These are phyloP conservation scores for Diaporthe capsici DNA, from an alignment of 2,329 filamentous ascomycete species.

Conservation along the genomic window DNA sequence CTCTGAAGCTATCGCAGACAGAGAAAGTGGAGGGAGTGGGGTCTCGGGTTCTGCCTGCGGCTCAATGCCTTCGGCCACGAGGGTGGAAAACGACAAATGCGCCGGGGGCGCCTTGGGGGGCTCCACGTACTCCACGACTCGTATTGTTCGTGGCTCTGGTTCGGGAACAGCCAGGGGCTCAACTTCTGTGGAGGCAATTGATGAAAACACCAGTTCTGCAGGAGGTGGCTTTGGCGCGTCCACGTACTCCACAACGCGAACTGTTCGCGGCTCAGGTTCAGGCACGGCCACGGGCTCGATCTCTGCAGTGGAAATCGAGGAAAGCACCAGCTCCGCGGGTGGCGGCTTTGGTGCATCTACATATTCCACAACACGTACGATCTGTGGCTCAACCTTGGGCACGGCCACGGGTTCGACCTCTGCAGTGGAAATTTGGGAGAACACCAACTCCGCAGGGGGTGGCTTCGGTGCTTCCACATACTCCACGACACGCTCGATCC, in stretches of 20 bases:
- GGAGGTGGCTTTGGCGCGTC: conserved; percentile 38
- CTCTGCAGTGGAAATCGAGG: conserved; percentile 41
- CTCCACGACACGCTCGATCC: conserved; percentile 41
- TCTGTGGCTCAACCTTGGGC: conserved; percentile 40
- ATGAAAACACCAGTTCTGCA: conserved; percentile 46
- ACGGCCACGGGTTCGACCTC: conserved; percentile 42
- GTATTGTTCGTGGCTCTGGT: conserved; percentile 41
- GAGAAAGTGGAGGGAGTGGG: conserved; percentile 37
- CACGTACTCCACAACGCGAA: conserved; percentile 42
- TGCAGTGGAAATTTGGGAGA: conserved; percentile 40
- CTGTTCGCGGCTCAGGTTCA: conserved; percentile 41
- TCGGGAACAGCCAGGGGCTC: conserved; percentile 46
- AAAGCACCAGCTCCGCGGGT: conserved; percentile 45
- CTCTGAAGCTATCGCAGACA: conserved; percentile 44
- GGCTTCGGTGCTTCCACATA: conserved; percentile 40
- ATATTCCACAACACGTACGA: conserved; percentile 42
- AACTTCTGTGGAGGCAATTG: conserved; percentile 41
- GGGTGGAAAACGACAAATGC: conserved; percentile 51
- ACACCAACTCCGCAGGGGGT: conserved; percentile 45
- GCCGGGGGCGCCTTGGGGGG: conserved; percentile 40
- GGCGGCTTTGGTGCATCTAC: conserved; percentile 38
- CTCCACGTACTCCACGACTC: conserved; percentile 43
- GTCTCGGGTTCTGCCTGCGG: conserved; percentile 50
- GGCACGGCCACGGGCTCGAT: conserved; percentile 41
- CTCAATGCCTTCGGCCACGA: conserved; percentile 54